Evolutionary conservation across 1,284 basidiomycete species (phyloP).

Genomic region (Ceratorhiza oryzae-sativae): DNA sequence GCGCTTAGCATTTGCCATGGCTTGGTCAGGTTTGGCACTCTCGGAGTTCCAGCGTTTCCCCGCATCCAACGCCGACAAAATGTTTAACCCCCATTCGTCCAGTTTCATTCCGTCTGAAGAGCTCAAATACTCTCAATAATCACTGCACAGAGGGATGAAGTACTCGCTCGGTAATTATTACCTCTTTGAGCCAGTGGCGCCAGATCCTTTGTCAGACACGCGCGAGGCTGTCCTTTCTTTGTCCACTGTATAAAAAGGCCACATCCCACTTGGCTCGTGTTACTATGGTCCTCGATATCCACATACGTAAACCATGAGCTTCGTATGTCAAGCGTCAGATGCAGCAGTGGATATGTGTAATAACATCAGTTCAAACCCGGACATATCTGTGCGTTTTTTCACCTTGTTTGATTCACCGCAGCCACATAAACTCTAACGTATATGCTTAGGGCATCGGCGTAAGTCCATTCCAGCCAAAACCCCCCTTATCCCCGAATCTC

Average conservation of each 20-base stretch:
- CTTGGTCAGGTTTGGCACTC: too few relatives aligned
- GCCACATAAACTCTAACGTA: background rate
- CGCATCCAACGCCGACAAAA: background rate
- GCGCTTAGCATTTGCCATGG: too few relatives aligned
- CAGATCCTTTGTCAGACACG: background rate
- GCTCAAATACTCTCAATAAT: too few relatives aligned
- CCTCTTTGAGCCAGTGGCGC: constrained; percentile 6
- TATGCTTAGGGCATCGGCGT: constrained; percentile 27
- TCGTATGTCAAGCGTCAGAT: background rate
- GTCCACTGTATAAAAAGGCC: background rate
- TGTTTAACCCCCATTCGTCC: background rate
- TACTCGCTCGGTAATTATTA: background rate
- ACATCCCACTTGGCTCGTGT: background rate
- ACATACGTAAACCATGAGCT: constrained; percentile 9
- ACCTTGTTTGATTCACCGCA: too few relatives aligned
- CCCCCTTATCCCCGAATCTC: background rate
- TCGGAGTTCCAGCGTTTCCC: background rate
- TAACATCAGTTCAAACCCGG: constrained; percentile 21
- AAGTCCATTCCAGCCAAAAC: background rate
- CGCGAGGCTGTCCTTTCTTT: background rate
- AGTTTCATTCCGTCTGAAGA: background rate
- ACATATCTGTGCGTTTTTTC: constrained; percentile 9
- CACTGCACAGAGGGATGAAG: background rate
- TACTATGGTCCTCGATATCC: background rate
- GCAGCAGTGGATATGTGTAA: background rate